Evolutionary conservation across 257 asterid genomes (phyloP), one percentile per base, ranked within the genome.

Genomic region (Osmanthus fragrans): DNA sequence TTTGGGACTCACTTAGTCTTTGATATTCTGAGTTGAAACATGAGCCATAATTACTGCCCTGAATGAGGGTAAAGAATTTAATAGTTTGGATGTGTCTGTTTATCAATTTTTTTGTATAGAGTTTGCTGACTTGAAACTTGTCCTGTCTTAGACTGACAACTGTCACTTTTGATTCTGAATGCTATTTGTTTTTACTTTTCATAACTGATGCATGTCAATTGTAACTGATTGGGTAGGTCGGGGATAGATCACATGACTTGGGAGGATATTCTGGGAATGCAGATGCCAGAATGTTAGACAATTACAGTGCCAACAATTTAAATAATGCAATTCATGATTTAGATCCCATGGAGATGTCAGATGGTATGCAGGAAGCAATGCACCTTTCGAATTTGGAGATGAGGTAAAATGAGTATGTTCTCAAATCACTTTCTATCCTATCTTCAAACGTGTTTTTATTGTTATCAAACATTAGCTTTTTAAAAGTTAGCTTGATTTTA

Each of bases 341-440:
- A 81, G 98, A 96, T 82, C 96, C 94, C 39, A 90, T 92, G 98
- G 99, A 96, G 84, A 88, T 94, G 94, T 88, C 98, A 33, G 98
- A 96, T 70, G 86, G 99, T 81, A 92, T 96, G 99, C 98, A 96
- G 82, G 99, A 96, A 86, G 99, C 99, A 5, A 90, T 96, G 97
- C 97, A 92, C 84, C 92, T 93, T 69, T 96, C 99, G 12, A 92
- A 81, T 86, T 82, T 96, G 90, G 99, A 96, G 89, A 91, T 91
- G 96, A 96, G 99, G 99, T 96, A 94, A 89, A 72, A 65, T 83
- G 91, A 78, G 89, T 86, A 84, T 85, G 78, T 82, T 71, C 80
- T 77, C 84, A 76, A 78, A 63, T 51, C 79, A 74, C 79, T 85
- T 82, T 60, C 7, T 81, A n/a, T 69, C 32, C 51, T 34, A 75